These are phyloP conservation scores for Cylindrotheca fusiformis DNA, from an alignment of 108 stramenopile genomes.

Conservation along the genomic window DNA sequence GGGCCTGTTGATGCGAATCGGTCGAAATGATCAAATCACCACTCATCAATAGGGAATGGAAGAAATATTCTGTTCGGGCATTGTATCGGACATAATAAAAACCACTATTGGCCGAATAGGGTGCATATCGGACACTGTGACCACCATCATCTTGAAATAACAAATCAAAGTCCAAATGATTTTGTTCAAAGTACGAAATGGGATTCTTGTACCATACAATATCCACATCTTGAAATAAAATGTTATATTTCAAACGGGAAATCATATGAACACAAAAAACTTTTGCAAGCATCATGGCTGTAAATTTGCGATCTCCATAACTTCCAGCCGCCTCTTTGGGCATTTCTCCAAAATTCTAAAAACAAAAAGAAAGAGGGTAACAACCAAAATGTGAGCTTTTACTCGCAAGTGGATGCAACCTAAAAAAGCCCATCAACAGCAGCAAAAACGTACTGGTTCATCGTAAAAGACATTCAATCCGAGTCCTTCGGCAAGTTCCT, in stretches of 20 bases:
- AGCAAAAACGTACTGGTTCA: conserved; percentile 47
- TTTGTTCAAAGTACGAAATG: conserved; percentile 53
- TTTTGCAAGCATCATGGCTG: conserved; percentile 86
- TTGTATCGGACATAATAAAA: conserved; percentile 89
- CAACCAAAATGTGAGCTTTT: too few relatives aligned
- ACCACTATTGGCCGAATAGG: conserved; percentile 50
- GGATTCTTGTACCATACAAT: conserved; percentile 67
- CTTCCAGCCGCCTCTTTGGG: conserved; percentile 51
- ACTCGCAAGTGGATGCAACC: too few relatives aligned
- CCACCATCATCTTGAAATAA: conserved; percentile 92
- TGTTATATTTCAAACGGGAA: conserved; percentile 63
- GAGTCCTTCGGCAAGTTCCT: conserved; percentile 63
- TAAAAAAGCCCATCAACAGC: too few relatives aligned
- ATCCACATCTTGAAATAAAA: conserved; percentile 85
- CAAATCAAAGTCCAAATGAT: conserved; percentile 62
- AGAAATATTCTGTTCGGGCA: conserved; percentile 66
- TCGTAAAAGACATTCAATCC: conserved; percentile 75
- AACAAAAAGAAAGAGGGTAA: conserved; percentile 2
- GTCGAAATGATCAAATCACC: conserved; percentile 67
- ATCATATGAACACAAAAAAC: conserved; percentile 68
- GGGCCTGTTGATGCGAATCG: conserved; percentile 73
- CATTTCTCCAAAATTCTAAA: conserved; percentile 53
- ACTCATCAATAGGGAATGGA: conserved; percentile 48
- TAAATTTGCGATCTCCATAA: conserved; percentile 76
- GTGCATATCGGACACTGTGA: conserved; percentile 58